Percentiles rank a stretch among this genome's conserved stretches.
Conservation (phyloP, 352 stramenopile species). For the Globisporangium apiculatum region DNA sequence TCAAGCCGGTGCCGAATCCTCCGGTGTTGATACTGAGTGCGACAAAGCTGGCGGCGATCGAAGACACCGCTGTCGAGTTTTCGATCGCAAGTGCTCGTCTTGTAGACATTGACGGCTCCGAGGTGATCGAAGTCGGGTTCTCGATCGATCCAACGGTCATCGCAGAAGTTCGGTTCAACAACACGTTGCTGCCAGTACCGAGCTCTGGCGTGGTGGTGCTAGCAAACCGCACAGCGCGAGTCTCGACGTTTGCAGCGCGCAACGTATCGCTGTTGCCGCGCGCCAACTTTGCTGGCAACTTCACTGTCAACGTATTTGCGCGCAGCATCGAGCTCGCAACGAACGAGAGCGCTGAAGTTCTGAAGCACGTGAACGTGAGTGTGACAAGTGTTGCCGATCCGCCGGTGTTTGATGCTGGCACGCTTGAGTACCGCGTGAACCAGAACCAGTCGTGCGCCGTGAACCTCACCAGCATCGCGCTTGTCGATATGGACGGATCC, state of each 20-base stretch:
- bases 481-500: constrained; percentile 35
- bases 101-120: constrained; percentile 37
- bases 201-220: constrained; percentile 5
- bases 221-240: not conserved
- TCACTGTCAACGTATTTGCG: constrained; percentile 20
- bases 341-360: constrained; percentile 12
- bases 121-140: constrained; percentile 34
- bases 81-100: constrained; percentile 29
- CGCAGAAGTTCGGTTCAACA: constrained; percentile 23
- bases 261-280: constrained; percentile 23
- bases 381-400: constrained; percentile 28
- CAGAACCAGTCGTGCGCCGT: constrained; percentile 26
- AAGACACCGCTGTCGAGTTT: constrained; percentile 28
- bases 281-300: constrained; percentile 28
- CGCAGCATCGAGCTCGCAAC: constrained; percentile 23
- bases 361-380: constrained; percentile 18
- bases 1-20: constrained; percentile 30
- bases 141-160: constrained; percentile 27
- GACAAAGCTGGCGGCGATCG: constrained; percentile 17
- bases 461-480: constrained; percentile 15
- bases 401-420: constrained; percentile 18
- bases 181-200: constrained; percentile 9
- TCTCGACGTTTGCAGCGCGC: not conserved
- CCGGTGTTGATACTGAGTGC: constrained; percentile 25
- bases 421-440: constrained; percentile 21